phyloP scores from a whole-genome alignment of 257 asterid genomes.

The Lycium ferocissimum region DNA sequence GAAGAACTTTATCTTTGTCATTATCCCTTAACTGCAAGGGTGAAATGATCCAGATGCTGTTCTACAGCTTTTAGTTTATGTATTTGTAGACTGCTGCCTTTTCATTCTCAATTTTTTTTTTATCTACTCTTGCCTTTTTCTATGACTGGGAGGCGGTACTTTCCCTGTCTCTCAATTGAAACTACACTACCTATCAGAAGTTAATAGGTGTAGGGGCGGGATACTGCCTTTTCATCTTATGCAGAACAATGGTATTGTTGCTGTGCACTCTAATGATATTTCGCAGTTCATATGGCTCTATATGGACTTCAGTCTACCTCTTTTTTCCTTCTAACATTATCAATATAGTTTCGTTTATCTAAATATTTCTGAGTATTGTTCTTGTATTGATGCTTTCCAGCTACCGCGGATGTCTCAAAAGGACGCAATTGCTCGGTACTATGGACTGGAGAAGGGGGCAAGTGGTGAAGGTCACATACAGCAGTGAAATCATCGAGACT shows the following conservation, averaged over 20 bases:
- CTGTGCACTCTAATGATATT: slow-evolving; percentile 15
- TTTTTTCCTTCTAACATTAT: not conserved
- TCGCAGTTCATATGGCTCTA: slow-evolving; percentile 2
- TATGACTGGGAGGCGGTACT: not conserved
- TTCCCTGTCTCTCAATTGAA: not conserved
- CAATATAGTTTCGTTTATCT: not conserved
- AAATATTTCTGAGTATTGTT: not conserved
- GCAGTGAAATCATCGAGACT: slow-evolving; percentile 71
- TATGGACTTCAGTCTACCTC: slow-evolving; percentile 13
- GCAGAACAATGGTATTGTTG: slow-evolving; percentile 6
- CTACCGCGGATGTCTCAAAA: slow-evolving; percentile 80
- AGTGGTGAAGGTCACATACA: slow-evolving; percentile 77
- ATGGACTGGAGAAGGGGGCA: slow-evolving; percentile 82
- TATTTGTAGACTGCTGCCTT: slow-evolving; percentile 18
- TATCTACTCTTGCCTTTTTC: too few species aligned
- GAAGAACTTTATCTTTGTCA: not conserved
- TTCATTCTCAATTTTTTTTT: too few species aligned
- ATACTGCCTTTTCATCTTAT: not conserved
- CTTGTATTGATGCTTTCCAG: slow-evolving; percentile 49
- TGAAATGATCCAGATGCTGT: not conserved
- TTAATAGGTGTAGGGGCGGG: slow-evolving; percentile 3
- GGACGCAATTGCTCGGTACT: slow-evolving; percentile 87
- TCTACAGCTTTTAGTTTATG: slow-evolving; percentile 19
- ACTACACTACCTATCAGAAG: not conserved
- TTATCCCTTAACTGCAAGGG: slow-evolving; percentile 5